phyloP scores from a whole-genome alignment of 768 basidiomycete genomes.

The Mycena belliarum region DNA sequence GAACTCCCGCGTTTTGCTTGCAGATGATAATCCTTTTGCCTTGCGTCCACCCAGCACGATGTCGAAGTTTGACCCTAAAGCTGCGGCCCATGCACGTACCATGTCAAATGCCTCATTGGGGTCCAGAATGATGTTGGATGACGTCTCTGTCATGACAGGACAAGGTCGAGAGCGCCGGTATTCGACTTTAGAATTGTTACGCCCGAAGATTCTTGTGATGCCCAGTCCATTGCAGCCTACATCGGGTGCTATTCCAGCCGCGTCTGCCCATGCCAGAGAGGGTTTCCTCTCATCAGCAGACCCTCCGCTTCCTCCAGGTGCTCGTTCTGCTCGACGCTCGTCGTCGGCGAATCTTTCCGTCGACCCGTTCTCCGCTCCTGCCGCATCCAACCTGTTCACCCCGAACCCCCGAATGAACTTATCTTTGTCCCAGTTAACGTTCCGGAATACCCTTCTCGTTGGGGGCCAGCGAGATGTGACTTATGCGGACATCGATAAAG shows the following conservation, averaged over 20 bases:
- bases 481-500: conserved; percentile 58
- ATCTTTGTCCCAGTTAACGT: conserved; percentile 79
- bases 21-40: conserved; percentile 67
- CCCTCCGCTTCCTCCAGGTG: conserved; percentile 76
- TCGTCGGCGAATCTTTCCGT: too few species aligned
- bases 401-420: conserved; percentile 77
- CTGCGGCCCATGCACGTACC: conserved; percentile 55
- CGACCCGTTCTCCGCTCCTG: conserved; percentile 35
- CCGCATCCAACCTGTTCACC: conserved; percentile 68
- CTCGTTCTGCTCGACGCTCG: conserved; percentile 55
- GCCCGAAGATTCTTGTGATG: conserved; percentile 94
- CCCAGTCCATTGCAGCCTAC: conserved; percentile 78
- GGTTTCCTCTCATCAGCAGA: conserved; percentile 69
- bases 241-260: conserved; percentile 33
- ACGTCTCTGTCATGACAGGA: conserved; percentile 42
- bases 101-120: conserved; percentile 67
- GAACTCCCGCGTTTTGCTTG: conserved; percentile 38
- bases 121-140: conserved; percentile 61
- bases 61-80: conserved; percentile 84
- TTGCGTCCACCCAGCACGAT: conserved; percentile 64
- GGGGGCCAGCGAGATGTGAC: conserved; percentile 66
- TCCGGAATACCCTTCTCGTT: conserved; percentile 76
- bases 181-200: conserved; percentile 76
- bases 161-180: conserved; percentile 55
- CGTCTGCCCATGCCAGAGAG: conserved; percentile 40